These are phyloP conservation scores for Suhomyces kunorum DNA, from an alignment of 1,139 yeast species.

Conservation along the genomic window DNA sequence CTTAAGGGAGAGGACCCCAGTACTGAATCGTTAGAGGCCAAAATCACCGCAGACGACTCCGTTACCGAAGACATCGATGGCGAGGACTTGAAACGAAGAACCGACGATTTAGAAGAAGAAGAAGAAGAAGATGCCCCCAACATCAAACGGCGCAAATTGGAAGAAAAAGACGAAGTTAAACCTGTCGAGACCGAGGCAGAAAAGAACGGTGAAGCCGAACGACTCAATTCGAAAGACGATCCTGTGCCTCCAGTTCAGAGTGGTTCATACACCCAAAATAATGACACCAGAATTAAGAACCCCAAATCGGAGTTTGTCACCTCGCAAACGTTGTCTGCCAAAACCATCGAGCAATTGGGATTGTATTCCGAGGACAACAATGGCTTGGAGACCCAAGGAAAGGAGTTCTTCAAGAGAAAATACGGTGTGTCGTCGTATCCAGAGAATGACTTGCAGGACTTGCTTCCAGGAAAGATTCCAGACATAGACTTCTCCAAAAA, in stretches of 20 bases:
- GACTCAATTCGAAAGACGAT: conserved; percentile 28
- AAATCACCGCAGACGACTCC: conserved; percentile 13
- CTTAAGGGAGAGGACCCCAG: conserved; percentile 17
- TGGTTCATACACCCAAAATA: conserved; percentile 50
- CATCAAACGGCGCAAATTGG: conserved; percentile 7
- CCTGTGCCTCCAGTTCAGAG: conserved; percentile 48
- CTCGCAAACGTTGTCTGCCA: conserved; percentile 68
- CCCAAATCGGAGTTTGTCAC: conserved; percentile 80
- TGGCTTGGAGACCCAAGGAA: conserved; percentile 59
- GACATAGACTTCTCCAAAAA: conserved; percentile 80
- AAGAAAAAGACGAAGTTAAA: not conserved
- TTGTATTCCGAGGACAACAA: conserved; percentile 63
- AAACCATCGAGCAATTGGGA: conserved; percentile 64
- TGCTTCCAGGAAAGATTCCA: conserved; percentile 88
- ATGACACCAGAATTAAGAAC: conserved; percentile 64
- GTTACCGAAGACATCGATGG: conserved; percentile 15
- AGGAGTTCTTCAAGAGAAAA: conserved; percentile 70
- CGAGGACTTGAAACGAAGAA: conserved; percentile 8
- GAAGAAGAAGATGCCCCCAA: conserved; percentile 8
- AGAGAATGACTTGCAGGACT: conserved; percentile 65
- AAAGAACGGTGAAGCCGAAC: conserved; percentile 14
- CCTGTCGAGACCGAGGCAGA: not conserved
- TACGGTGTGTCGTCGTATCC: conserved; percentile 93
- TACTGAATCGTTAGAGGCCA: conserved; percentile 16
- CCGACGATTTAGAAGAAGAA: conserved; percentile 8